Conservation (phyloP, 2,329 filamentous ascomycete species). For the Pestalotiopsis fici region DNA sequence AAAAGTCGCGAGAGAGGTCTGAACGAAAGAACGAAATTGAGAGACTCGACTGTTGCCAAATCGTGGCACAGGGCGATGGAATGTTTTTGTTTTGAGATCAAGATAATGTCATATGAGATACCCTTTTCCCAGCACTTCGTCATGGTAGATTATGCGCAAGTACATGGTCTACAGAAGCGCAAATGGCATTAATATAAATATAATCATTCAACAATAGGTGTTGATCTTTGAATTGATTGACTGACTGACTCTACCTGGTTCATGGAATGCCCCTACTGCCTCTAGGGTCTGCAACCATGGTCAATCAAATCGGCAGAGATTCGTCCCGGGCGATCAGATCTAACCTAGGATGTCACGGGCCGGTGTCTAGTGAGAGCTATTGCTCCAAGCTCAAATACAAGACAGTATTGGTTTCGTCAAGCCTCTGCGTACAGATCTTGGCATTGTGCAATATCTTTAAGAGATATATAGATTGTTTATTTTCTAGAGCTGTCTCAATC, state of each 20-base stretch:
- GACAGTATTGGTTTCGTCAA: not conserved
- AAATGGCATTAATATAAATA: not conserved
- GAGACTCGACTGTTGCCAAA: not conserved
- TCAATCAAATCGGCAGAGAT: conserved; percentile 1
- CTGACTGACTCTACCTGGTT: not conserved
- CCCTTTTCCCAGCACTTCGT: not conserved
- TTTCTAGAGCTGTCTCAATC: not conserved
- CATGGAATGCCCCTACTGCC: not conserved
- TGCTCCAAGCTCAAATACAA: not conserved
- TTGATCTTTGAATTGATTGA: not conserved
- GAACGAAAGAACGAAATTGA: not conserved
- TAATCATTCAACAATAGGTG: not conserved
- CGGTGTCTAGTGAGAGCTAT: not conserved
- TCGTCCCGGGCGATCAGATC: conserved; percentile 3
- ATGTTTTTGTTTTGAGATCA: not conserved
- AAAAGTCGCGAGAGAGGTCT: not conserved
- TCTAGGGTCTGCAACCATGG: not conserved
- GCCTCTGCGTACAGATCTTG: not conserved
- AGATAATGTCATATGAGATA: not conserved
- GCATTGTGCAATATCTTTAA: not conserved
- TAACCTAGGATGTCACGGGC: conserved; percentile 7
- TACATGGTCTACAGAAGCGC: not conserved
- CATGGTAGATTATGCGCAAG: no score
- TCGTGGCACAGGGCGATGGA: not conserved
- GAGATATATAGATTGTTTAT: not conserved